Evolutionary conservation across 306 rosid species (phyloP).

Genomic region (Corylus americana): DNA sequence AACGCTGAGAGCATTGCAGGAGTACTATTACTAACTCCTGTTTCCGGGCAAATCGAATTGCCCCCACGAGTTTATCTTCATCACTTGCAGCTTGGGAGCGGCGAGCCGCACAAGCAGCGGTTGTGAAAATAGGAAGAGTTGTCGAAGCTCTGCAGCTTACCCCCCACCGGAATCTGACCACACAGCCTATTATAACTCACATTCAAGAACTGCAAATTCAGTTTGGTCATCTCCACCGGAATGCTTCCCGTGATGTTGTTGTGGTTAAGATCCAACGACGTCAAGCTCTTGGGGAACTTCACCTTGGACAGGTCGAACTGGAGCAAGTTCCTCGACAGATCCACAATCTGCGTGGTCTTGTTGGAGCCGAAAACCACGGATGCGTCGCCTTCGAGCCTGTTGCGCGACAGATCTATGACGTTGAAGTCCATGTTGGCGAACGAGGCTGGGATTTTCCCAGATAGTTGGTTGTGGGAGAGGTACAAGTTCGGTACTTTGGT

Average conservation of each 20-base stretch:
- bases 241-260: conserved; percentile 56
- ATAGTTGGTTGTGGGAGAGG: conserved; percentile 55
- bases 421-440: conserved; percentile 31
- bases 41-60: neutral
- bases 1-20: neutral
- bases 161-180: conserved; percentile 68
- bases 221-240: conserved; percentile 40
- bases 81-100: conserved; percentile 50
- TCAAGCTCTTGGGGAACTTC: conserved; percentile 44
- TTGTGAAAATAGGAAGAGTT: conserved; percentile 46
- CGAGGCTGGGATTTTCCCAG: conserved; percentile 54
- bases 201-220: conserved; percentile 47
- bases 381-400: conserved; percentile 74
- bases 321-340: conserved; percentile 61
- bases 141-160: conserved; percentile 58
- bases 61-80: neutral
- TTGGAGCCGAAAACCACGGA: conserved; percentile 51
- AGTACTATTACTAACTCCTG: neutral
- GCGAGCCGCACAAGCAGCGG: conserved; percentile 65
- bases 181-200: conserved; percentile 72
- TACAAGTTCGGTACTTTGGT: conserved; percentile 22
- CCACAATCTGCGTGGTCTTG: conserved; percentile 42
- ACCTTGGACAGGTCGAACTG: conserved; percentile 49
- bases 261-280: conserved; percentile 57
- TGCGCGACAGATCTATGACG: conserved; percentile 50